Percentiles rank a stretch among this genome's conserved stretches.
phyloP scores from a whole-genome alignment of 768 basidiomycete genomes.

The Rossbeevera mucosa region DNA sequence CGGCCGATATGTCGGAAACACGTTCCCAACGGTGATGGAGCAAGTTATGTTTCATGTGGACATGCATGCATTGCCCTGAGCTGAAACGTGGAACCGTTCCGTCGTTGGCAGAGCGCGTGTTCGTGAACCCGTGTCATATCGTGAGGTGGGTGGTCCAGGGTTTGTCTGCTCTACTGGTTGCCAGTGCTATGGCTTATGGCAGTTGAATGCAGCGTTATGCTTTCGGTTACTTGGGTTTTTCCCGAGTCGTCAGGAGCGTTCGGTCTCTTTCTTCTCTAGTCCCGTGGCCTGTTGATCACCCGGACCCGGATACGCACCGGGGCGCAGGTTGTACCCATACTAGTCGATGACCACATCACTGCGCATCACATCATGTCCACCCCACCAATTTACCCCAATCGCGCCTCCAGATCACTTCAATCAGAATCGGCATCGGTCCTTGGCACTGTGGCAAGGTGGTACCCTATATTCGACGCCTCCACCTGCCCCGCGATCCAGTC shows the following conservation, averaged over 20 bases:
- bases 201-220: not conserved
- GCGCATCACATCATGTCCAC: not conserved
- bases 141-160: not conserved
- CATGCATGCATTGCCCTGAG: not conserved
- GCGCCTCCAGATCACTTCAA: conserved; percentile 3
- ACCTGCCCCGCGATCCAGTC: not conserved
- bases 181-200: not conserved
- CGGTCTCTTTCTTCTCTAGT: not conserved
- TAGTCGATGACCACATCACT: not conserved
- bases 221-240: not conserved
- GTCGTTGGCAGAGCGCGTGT: not conserved
- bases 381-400: not conserved
- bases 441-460: not conserved
- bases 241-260: not conserved
- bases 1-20: conserved; percentile 4
- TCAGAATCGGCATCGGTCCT: conserved; percentile 1
- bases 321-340: not conserved
- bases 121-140: not conserved
- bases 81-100: not conserved
- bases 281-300: not conserved
- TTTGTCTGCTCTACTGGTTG: not conserved
- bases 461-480: not conserved
- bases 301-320: not conserved
- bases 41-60: conserved; percentile 1
- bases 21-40: not conserved